Percentiles rank a stretch among this genome's conserved stretches.
Conservation (phyloP, 2,329 filamentous ascomycete genomes). For the Talaromyces verruculosus region DNA sequence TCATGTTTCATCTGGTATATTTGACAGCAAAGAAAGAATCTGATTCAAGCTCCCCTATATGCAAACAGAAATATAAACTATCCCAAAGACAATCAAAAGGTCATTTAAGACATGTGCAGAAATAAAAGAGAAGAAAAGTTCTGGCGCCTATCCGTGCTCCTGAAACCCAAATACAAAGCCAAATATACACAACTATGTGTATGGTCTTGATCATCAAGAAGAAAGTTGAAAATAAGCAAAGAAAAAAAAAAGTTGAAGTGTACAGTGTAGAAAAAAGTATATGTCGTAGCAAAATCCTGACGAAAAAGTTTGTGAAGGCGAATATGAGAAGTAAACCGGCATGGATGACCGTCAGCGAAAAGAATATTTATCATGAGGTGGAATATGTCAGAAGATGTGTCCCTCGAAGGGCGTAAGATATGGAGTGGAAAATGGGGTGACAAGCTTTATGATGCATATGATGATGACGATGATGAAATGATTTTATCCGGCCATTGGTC, state of each 20-base stretch:
- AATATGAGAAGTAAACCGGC: background rate
- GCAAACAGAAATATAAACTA: background rate
- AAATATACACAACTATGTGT: constrained; percentile 2
- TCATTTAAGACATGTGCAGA: constrained; percentile 4
- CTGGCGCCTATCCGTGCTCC: constrained; percentile 13
- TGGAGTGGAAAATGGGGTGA: no score
- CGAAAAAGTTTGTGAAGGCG: background rate
- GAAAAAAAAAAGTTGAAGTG: background rate
- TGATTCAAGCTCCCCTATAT: constrained; percentile 6
- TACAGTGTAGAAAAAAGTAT: background rate
- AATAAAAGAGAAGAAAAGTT: background rate
- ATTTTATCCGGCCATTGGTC: constrained; percentile 22
- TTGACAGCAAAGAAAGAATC: no score
- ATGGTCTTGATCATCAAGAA: background rate
- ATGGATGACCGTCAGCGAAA: background rate
- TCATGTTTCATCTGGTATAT: background rate
- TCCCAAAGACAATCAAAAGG: background rate
- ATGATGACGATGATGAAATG: constrained; percentile 10
- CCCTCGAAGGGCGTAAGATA: background rate
- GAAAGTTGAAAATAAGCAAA: background rate
- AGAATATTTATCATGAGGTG: background rate
- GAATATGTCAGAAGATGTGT: background rate
- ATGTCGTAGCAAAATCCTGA: background rate
- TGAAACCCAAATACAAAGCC: constrained; percentile 6
- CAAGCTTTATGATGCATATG: background rate